phyloP scores from a whole-genome alignment of 2,329 filamentous ascomycete genomes.

The Phialemonium atrogriseum region DNA sequence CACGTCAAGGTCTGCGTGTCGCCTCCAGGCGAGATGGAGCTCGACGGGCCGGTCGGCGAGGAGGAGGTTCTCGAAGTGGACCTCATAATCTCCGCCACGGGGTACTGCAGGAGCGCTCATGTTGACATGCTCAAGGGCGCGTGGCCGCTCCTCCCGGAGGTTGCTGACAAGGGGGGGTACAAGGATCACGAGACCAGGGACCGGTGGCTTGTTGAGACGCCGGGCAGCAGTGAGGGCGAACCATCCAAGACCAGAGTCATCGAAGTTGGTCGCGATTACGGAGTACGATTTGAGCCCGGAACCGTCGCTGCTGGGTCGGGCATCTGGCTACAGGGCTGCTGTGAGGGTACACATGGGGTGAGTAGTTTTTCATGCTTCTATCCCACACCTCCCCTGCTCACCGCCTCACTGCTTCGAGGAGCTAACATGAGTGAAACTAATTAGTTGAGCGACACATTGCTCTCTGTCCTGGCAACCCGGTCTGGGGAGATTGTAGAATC shows the following conservation, averaged over 20 bases:
- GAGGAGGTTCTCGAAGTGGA: constrained; percentile 67
- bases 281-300: constrained; percentile 60
- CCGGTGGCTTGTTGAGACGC: constrained; percentile 14
- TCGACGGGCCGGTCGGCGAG: constrained; percentile 18
- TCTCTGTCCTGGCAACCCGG: constrained; percentile 68
- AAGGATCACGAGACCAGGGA: constrained; percentile 5
- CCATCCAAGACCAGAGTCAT: constrained; percentile 37
- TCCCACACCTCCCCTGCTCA: neutral
- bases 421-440: constrained; percentile 8
- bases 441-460: constrained; percentile 70
- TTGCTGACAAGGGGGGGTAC: constrained; percentile 5
- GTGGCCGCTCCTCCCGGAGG: constrained; percentile 54
- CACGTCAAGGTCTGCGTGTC: constrained; percentile 51
- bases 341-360: constrained; percentile 85
- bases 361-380: too few relatives aligned
- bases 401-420: constrained; percentile 5
- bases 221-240: constrained; percentile 3
- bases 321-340: constrained; percentile 90
- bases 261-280: constrained; percentile 69
- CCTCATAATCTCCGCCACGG: constrained; percentile 77
- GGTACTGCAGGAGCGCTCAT: constrained; percentile 73
- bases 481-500: constrained; percentile 71
- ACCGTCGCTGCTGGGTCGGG: constrained; percentile 66
- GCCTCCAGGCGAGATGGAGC: constrained; percentile 20
- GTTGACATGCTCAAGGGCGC: constrained; percentile 65